phyloP scores from a whole-genome alignment of 257 asterid genomes.

The Perilla frutescens region DNA sequence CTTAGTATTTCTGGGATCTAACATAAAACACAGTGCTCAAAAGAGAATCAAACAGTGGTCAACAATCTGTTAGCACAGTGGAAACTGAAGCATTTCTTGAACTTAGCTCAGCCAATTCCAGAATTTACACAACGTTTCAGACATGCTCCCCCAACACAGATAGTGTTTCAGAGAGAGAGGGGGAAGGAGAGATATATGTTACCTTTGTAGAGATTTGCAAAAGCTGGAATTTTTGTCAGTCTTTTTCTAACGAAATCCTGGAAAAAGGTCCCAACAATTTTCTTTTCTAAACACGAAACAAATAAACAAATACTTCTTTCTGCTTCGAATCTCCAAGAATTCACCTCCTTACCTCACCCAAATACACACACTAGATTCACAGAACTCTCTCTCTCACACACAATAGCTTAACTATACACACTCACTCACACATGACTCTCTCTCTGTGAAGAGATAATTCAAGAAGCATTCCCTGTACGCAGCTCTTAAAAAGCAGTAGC shows the following conservation, averaged over 20 bases:
- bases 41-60: background rate
- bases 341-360: slow-evolving; percentile 16
- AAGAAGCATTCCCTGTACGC: background rate
- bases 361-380: background rate
- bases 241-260: slow-evolving; percentile 28
- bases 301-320: slow-evolving; percentile 24
- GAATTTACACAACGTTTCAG: background rate
- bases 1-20: slow-evolving; percentile 12
- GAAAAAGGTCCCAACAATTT: slow-evolving; percentile 10
- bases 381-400: background rate
- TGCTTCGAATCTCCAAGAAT: slow-evolving; percentile 26
- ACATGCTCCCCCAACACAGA: slow-evolving; percentile 28
- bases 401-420: slow-evolving; percentile 6
- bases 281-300: background rate
- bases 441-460: slow-evolving; percentile 2
- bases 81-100: slow-evolving; percentile 4
- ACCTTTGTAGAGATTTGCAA: slow-evolving; percentile 37
- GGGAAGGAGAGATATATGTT: background rate
- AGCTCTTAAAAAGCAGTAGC: slow-evolving; percentile 6
- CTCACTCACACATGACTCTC: background rate
- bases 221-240: slow-evolving; percentile 13
- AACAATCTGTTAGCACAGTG: slow-evolving; percentile 14
- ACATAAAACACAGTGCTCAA: slow-evolving; percentile 8
- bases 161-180: slow-evolving; percentile 1
- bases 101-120: slow-evolving; percentile 10